These are phyloP conservation scores for Amphirosellinia nigrospora DNA, from an alignment of 495 filamentous ascomycete species.

Conservation along the genomic window DNA sequence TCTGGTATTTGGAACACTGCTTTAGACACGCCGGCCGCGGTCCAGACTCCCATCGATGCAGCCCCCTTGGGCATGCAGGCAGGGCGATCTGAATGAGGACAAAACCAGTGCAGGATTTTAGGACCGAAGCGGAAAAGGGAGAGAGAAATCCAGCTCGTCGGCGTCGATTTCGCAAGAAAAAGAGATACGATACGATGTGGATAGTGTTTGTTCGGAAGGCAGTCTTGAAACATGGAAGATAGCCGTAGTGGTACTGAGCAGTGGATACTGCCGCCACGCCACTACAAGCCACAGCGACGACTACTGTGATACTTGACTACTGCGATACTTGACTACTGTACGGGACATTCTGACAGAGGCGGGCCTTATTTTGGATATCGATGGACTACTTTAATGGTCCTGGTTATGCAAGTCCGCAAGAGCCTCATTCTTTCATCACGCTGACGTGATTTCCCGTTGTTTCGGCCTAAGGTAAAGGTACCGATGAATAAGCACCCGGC, in stretches of 20 bases:
- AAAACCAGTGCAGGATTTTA: not conserved
- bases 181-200: constrained; percentile 1
- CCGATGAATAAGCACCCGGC: constrained; percentile 13
- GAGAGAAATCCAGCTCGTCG: not conserved
- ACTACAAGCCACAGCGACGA: not conserved
- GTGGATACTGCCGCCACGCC: not conserved
- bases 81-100: constrained; percentile 27
- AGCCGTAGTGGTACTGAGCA: not conserved
- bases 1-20: constrained; percentile 20
- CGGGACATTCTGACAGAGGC: not conserved
- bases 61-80: constrained; percentile 30
- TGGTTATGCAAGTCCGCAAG: constrained; percentile 5
- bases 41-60: constrained; percentile 40
- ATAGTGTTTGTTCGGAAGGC: not conserved
- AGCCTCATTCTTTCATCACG: constrained; percentile 20
- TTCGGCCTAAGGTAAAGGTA: not conserved
- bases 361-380: constrained; percentile 3
- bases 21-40: constrained; percentile 31
- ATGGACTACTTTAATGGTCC: not conserved
- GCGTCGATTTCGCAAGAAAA: not conserved
- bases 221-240: not conserved
- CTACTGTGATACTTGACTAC: too few relatives aligned
- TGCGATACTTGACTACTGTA: too few relatives aligned
- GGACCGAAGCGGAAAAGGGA: not conserved
- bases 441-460: not conserved